Base-by-base conservation (phyloP, 805 yeast genomes). In the Candida multigemmis region DNA sequence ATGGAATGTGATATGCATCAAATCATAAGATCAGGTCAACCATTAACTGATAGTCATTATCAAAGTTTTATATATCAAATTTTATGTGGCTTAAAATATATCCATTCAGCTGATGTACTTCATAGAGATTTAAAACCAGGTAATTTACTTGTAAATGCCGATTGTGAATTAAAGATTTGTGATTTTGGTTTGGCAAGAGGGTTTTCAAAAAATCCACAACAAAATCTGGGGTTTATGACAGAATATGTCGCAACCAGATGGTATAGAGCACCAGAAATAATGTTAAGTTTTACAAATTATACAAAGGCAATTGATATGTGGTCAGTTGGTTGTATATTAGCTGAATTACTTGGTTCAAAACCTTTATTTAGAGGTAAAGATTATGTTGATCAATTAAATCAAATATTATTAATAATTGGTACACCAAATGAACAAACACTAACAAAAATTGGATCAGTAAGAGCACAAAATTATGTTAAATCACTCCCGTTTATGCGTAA, bases 1-100 rank as follows among this genome's bases (percentile, higher is more conserved):
- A 91, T 91, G 97, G 97, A 89, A 53, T 89, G 97, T 56, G 98
- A 91, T 53, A 79, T 91, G 85, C 96, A 89, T 55, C 97, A 89
- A 53, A 91, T 91, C 44, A 89, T 91, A 36, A 71, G 94, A 40
- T 82, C 95, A 7, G 89, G 87, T 12, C 97, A 91, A 53, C 82
- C 94, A 1, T 64, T 91, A 38, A 84, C 96, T 1, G 97, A 91
- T 50, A 84, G 87, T 17, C 98, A 91, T 53, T 87, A 83, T 53
- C 98, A 91, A 57, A 77, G 84, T 36, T 91, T 91, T 46, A 70
- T 84, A 11, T 91, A 91, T 50, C 97, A 89, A 58, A 81, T 83
- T 16, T 63, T 89, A 33, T 86, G 96, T 42, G 98, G 96, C 5
- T 60, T 89, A 39, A 77, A 78, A 42, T 89, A 85, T 50, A 75